A percentile compares a stretch with the other conserved stretches of the same genome.
Evolutionary conservation across 305 asterid genomes (phyloP).

Genomic region (Lippia alba): DNA sequence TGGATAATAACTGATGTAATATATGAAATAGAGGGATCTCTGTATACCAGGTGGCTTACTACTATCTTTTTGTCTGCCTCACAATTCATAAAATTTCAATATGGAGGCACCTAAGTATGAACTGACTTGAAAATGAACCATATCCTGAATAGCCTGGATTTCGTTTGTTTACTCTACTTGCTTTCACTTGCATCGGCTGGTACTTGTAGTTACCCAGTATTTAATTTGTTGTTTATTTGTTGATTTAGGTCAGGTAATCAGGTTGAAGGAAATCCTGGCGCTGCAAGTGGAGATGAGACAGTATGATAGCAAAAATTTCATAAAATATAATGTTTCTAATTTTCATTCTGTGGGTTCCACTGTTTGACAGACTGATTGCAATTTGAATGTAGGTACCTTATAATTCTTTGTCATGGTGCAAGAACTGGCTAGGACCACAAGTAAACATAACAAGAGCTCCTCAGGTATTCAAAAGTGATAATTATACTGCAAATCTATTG

Average conservation of each 20-base stretch:
- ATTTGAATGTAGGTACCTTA: conserved; percentile 2
- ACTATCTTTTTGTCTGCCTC: neutral
- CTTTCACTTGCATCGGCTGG: conserved; percentile 20
- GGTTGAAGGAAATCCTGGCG: conserved; percentile 94
- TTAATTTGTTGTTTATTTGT: conserved; percentile 32
- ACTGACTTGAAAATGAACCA: neutral
- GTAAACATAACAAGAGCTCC: conserved; percentile 5
- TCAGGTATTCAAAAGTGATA: neutral
- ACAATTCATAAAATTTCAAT: no score
- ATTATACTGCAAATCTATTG: neutral
- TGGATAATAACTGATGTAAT: conserved; percentile 94
- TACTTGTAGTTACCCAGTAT: conserved; percentile 10
- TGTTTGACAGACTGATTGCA: neutral
- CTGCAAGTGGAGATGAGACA: conserved; percentile 48
- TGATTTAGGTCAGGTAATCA: conserved; percentile 85
- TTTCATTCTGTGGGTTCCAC: neutral
- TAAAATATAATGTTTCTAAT: neutral
- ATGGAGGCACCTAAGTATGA: no score
- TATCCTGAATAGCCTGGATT: neutral
- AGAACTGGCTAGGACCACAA: conserved; percentile 5
- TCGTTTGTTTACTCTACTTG: no score
- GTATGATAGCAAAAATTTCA: conserved; percentile 2
- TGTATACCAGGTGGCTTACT: conserved; percentile 78
- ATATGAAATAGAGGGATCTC: conserved; percentile 90
- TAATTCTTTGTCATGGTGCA: neutral